Percentiles rank a stretch among this genome's conserved stretches.
Evolutionary conservation across 2,329 filamentous ascomycete species (phyloP).

Genomic region (Ascochyta lentis): DNA sequence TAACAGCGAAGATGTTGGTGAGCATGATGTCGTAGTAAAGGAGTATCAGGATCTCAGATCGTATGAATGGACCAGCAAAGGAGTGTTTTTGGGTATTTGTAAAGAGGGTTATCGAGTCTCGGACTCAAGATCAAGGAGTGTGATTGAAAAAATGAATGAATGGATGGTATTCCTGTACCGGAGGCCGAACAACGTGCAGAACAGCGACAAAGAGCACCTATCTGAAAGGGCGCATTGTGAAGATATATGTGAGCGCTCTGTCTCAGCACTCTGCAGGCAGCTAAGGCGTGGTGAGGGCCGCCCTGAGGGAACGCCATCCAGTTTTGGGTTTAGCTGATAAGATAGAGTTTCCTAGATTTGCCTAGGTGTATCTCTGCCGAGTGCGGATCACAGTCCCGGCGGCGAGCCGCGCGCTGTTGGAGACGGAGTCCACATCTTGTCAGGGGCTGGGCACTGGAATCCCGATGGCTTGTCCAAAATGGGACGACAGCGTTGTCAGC

Average conservation of each 20-base stretch:
- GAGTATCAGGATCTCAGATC: conserved; percentile 14
- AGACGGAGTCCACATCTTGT: conserved; percentile 20
- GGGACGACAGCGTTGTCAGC: conserved; percentile 1
- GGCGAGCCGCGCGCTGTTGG: conserved; percentile 30
- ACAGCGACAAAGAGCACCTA: conserved; percentile 18
- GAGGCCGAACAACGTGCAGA: conserved; percentile 30
- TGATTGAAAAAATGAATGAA: conserved; percentile 35
- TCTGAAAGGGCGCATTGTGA: conserved; percentile 18
- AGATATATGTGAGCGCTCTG: conserved; percentile 29
- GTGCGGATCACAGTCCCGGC: conserved; percentile 24
- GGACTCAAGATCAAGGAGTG: conserved; percentile 41
- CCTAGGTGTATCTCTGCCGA: conserved; percentile 22
- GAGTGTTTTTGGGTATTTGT: conserved; percentile 25
- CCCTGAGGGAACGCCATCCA: conserved; percentile 20
- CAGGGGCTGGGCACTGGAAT: conserved; percentile 27
- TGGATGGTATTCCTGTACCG: conserved; percentile 46
- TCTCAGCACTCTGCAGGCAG: conserved; percentile 26
- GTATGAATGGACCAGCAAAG: conserved; percentile 24
- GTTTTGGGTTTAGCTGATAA: conserved; percentile 18
- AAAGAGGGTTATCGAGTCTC: conserved; percentile 44
- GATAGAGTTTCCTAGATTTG: conserved; percentile 23
- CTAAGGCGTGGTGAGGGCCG: conserved; percentile 17
- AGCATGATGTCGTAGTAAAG: conserved; percentile 35
- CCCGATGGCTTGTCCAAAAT: conserved; percentile 6
- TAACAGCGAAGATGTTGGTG: conserved; percentile 34